Percentiles rank a stretch among this genome's conserved stretches.
Conservation (phyloP, 176 grass and related monocot genomes). For the Typha latifolia region DNA sequence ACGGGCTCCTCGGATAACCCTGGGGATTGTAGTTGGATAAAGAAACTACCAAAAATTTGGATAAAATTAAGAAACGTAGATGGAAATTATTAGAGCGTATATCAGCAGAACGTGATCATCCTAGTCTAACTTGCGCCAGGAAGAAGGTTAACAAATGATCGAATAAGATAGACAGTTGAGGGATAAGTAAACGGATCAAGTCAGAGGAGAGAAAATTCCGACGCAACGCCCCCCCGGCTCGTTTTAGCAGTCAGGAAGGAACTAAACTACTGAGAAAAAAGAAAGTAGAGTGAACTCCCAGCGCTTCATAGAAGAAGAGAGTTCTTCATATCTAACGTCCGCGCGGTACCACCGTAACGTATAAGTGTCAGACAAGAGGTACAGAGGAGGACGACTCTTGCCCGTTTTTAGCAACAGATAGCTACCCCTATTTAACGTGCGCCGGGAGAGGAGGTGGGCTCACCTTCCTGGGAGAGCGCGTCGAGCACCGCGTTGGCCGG, state of each 20-base stretch:
- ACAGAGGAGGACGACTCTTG: no score
- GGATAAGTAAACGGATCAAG: no score
- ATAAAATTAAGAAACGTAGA: not conserved
- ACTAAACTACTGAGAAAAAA: not conserved
- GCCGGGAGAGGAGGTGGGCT: not conserved
- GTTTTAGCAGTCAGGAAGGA: no score
- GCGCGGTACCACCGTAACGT: not conserved
- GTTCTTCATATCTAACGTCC: not conserved
- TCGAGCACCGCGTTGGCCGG: slow-evolving; percentile 33
- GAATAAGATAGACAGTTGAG: no score
- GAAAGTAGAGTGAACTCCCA: not conserved
- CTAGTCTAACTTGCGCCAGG: no score
- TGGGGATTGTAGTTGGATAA: not conserved
- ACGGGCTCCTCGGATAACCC: slow-evolving; percentile 26
- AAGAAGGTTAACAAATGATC: no score
- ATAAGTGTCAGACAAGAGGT: no score
- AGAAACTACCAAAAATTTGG: not conserved
- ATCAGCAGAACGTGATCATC: not conserved
- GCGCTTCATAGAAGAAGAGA: no score
- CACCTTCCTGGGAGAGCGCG: slow-evolving; percentile 75
- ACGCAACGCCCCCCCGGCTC: no score
- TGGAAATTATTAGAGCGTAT: no score
- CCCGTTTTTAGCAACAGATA: no score
- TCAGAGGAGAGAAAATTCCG: no score
- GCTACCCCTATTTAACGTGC: not conserved